These are phyloP conservation scores for Didymellaceae sp. DNA, from an alignment of 2,329 filamentous ascomycete species.

Conservation along the genomic window DNA sequence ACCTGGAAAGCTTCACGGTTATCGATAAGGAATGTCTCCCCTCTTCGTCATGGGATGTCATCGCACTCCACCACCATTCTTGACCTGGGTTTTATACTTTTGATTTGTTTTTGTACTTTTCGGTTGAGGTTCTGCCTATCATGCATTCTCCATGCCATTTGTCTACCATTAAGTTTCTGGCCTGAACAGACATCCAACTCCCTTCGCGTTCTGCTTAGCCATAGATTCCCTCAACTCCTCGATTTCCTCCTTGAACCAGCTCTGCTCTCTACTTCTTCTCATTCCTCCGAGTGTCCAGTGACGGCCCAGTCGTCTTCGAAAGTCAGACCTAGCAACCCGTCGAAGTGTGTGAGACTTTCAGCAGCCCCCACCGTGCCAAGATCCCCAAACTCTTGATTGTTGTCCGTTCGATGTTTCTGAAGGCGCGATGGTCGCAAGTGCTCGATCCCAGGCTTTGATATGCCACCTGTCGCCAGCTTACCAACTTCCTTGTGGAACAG, in stretches of 20 bases:
- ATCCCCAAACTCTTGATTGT: neutral
- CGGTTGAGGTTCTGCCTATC: constrained; percentile 1
- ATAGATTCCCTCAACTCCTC: too few relatives aligned
- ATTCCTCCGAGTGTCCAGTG: too few relatives aligned
- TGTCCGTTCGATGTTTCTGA: neutral
- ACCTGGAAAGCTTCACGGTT: neutral
- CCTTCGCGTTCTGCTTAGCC: too few relatives aligned
- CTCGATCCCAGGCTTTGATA: neutral
- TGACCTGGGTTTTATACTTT: constrained; percentile 8
- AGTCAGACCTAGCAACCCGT: too few relatives aligned
- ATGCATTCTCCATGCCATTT: neutral
- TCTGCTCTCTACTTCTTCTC: too few relatives aligned
- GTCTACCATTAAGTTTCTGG: too few relatives aligned
- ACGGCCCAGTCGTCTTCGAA: too few relatives aligned
- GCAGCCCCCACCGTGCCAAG: constrained; percentile 37
- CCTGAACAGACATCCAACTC: too few relatives aligned
- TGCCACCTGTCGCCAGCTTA: constrained; percentile 63
- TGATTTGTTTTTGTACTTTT: constrained; percentile 20
- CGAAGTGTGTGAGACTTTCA: too few relatives aligned
- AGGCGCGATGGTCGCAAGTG: neutral
- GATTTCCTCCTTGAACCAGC: too few relatives aligned
- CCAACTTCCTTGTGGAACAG: constrained; percentile 78
- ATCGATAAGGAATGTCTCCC: constrained; percentile 9
- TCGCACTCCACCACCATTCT: neutral
- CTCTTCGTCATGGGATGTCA: neutral